These are phyloP conservation scores for Venturia carpophila DNA, from an alignment of 2,329 filamentous ascomycete genomes.

Conservation along the genomic window DNA sequence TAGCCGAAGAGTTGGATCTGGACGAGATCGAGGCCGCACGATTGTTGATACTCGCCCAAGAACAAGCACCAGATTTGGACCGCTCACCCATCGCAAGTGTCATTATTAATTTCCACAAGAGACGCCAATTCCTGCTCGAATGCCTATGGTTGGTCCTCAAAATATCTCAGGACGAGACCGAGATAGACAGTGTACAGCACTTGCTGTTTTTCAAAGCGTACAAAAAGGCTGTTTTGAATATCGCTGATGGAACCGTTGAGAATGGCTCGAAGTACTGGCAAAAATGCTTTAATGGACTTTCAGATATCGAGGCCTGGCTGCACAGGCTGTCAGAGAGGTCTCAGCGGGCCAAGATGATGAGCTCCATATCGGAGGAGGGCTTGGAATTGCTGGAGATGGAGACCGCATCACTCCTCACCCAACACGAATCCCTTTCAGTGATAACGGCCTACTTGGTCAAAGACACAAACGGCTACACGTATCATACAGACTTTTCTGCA, in stretches of 20 bases:
- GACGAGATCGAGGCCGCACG: conserved; percentile 80
- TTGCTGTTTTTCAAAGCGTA: neutral
- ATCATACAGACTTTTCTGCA: conserved; percentile 62
- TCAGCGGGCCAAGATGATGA: conserved; percentile 66
- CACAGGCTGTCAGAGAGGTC: conserved; percentile 67
- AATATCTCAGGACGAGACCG: conserved; percentile 52
- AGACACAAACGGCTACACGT: conserved; percentile 61
- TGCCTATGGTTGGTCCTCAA: conserved; percentile 73
- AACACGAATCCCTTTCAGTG: conserved; percentile 83
- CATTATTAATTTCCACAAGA: conserved; percentile 81
- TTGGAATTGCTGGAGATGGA: conserved; percentile 76
- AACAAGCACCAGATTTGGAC: conserved; percentile 60
- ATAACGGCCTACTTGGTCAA: conserved; percentile 74
- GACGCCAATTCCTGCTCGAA: conserved; percentile 74
- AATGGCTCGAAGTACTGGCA: conserved; percentile 58
- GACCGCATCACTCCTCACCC: conserved; percentile 68
- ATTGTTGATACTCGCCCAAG: conserved; percentile 65
- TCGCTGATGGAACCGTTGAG: conserved; percentile 38
- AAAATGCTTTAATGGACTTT: conserved; percentile 70
- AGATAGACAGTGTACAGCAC: conserved; percentile 26
- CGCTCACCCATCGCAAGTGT: conserved; percentile 68
- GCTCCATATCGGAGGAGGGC: conserved; percentile 54
- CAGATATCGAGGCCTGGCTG: conserved; percentile 67
- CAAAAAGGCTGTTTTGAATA: conserved; percentile 17
- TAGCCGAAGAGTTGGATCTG: conserved; percentile 82